These are phyloP conservation scores for Gilbertella persicaria DNA, from an alignment of 371 early-diverging fungal genomes.

Conservation along the genomic window DNA sequence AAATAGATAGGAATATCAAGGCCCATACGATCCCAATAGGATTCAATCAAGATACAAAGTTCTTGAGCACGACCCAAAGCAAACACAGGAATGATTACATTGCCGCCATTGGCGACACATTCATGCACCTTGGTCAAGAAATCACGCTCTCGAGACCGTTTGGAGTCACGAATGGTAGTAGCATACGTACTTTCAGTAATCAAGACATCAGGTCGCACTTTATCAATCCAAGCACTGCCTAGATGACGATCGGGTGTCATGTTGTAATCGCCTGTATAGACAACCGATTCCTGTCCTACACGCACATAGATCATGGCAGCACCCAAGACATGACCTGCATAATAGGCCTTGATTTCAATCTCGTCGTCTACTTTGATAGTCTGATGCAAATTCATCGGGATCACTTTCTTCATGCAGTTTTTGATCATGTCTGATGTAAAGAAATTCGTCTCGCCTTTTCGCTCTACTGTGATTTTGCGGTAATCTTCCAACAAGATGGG, in stretches of 20 bases:
- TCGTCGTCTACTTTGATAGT: slow-evolving; percentile 82
- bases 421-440: slow-evolving; percentile 86
- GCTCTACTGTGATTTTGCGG: slow-evolving; percentile 85
- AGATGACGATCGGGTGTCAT: slow-evolving; percentile 97
- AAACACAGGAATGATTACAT: slow-evolving; percentile 96
- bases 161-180: slow-evolving; percentile 93
- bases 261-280: slow-evolving; percentile 98
- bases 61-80: slow-evolving; percentile 97
- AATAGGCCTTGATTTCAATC: slow-evolving; percentile 88
- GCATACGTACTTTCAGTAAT: slow-evolving; percentile 98
- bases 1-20: slow-evolving; percentile 90
- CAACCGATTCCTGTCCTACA: slow-evolving; percentile 79
- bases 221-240: slow-evolving; percentile 93
- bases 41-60: slow-evolving; percentile 91
- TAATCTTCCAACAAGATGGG: slow-evolving; percentile 93
- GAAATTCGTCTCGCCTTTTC: slow-evolving; percentile 85
- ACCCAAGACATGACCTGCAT: slow-evolving; percentile 98
- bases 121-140: slow-evolving; percentile 91
- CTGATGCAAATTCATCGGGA: slow-evolving; percentile 88
- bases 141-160: slow-evolving; percentile 88
- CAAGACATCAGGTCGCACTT: slow-evolving; percentile 84
- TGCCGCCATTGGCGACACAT: slow-evolving; percentile 86
- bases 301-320: slow-evolving; percentile 96
- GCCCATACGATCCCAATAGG: slow-evolving; percentile 95
- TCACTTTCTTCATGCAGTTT: slow-evolving; percentile 90